A percentile compares a stretch with the other conserved stretches of the same genome.
These are phyloP conservation scores for Penicillium sp. DNA, from an alignment of 2,329 filamentous ascomycete genomes.

Conservation along the genomic window DNA sequence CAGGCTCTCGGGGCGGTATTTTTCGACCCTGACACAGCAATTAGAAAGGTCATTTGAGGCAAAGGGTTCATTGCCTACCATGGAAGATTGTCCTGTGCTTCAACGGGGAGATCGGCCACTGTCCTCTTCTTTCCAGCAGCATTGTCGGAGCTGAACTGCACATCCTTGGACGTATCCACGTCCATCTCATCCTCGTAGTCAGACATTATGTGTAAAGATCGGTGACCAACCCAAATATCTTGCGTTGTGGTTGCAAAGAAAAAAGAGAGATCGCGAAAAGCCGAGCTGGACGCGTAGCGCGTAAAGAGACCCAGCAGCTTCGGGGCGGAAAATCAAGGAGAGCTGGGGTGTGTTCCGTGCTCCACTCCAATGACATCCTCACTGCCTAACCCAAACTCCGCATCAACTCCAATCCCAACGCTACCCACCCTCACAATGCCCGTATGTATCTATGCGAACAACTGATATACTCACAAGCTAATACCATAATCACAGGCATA, in stretches of 20 bases:
- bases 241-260: background rate
- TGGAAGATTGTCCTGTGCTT: slow-evolving; percentile 89
- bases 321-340: slow-evolving; percentile 40
- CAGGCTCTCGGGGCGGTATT: slow-evolving; percentile 86
- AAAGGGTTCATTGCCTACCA: slow-evolving; percentile 59
- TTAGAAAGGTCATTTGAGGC: background rate
- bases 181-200: slow-evolving; percentile 68
- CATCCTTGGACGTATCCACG: slow-evolving; percentile 57
- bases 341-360: slow-evolving; percentile 14
- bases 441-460: slow-evolving; percentile 33
- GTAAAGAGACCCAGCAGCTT: slow-evolving; percentile 40
- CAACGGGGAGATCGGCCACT: slow-evolving; percentile 87
- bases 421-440: slow-evolving; percentile 43
- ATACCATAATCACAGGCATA: slow-evolving; percentile 66
- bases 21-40: slow-evolving; percentile 72
- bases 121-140: slow-evolving; percentile 78
- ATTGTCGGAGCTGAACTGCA: slow-evolving; percentile 71
- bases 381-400: slow-evolving; percentile 15
- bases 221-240: background rate
- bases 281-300: slow-evolving; percentile 37
- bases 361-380: slow-evolving; percentile 32
- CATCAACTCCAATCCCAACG: slow-evolving; percentile 10
- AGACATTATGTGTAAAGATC: slow-evolving; percentile 44
- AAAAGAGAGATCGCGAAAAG: slow-evolving; percentile 9
- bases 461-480: background rate